Percentiles rank a stretch among this genome's conserved stretches.
phyloP scores from a whole-genome alignment of 2,329 filamentous ascomycete genomes.

The Cercospora beticola region DNA sequence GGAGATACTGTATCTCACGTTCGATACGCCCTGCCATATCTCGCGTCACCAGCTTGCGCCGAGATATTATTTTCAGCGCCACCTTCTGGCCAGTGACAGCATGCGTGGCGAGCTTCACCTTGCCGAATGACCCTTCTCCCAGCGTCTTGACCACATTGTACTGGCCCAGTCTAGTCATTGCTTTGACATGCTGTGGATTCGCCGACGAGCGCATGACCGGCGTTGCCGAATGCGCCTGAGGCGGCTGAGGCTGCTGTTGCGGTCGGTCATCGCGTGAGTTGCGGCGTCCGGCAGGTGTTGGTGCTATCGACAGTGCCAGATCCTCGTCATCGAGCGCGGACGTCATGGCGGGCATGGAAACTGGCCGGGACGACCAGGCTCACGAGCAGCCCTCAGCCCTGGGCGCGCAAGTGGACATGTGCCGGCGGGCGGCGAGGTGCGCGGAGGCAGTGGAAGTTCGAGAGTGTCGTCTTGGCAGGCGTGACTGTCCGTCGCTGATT shows the following conservation, averaged over 20 bases:
- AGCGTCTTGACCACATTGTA: slow-evolving; percentile 89
- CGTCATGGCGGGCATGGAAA: slow-evolving; percentile 34
- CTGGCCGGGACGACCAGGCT: slow-evolving; percentile 15
- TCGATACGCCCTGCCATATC: slow-evolving; percentile 98
- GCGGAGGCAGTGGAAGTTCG: background rate
- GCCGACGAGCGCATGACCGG: slow-evolving; percentile 27
- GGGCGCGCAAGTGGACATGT: slow-evolving; percentile 2
- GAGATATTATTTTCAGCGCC: slow-evolving; percentile 94
- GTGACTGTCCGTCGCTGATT: background rate
- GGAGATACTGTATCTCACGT: slow-evolving; percentile 96
- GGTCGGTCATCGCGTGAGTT: slow-evolving; percentile 29
- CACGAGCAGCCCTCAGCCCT: slow-evolving; percentile 10
- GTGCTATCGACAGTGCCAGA: slow-evolving; percentile 41
- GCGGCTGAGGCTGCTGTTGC: slow-evolving; percentile 35
- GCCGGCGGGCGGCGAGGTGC: background rate
- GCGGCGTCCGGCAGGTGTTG: slow-evolving; percentile 28
- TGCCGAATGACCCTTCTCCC: slow-evolving; percentile 95
- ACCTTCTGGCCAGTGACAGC: slow-evolving; percentile 91
- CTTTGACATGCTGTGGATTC: slow-evolving; percentile 36
- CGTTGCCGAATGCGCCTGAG: slow-evolving; percentile 25
- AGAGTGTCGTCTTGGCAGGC: background rate
- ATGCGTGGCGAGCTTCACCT: slow-evolving; percentile 95
- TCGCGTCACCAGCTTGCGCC: slow-evolving; percentile 91
- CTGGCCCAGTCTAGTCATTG: slow-evolving; percentile 68
- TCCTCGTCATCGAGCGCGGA: slow-evolving; percentile 44